These are phyloP conservation scores for Hansenula lynferdii DNA, from an alignment of 1,139 yeast genomes.

Conservation along the genomic window DNA sequence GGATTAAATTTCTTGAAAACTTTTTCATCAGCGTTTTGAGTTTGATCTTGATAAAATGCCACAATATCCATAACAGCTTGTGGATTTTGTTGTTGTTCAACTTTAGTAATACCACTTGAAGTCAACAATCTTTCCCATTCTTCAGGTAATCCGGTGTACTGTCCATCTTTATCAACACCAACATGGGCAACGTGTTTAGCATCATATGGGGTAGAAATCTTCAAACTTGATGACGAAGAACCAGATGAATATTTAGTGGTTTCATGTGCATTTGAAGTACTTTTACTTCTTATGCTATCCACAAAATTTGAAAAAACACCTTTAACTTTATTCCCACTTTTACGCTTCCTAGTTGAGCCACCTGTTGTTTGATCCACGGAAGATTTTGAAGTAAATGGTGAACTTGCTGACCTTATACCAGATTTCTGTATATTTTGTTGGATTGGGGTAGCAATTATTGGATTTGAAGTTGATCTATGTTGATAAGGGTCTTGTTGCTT, in stretches of 20 bases:
- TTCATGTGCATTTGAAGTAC: constrained; percentile 21
- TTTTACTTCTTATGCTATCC: constrained; percentile 34
- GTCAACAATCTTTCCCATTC: constrained; percentile 86
- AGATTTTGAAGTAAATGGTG: constrained; percentile 15
- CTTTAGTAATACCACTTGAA: constrained; percentile 80
- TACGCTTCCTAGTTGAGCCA: constrained; percentile 18
- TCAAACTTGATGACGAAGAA: constrained; percentile 36
- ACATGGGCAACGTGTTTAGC: constrained; percentile 93
- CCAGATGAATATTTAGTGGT: constrained; percentile 21
- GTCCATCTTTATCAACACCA: constrained; percentile 79
- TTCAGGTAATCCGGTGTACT: constrained; percentile 84
- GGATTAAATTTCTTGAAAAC: constrained; percentile 73
- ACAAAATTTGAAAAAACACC: constrained; percentile 47
- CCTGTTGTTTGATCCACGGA: constrained; percentile 1
- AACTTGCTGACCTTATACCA: constrained; percentile 16
- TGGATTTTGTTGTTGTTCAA: constrained; percentile 87
- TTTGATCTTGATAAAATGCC: constrained; percentile 72
- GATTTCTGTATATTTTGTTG: constrained; percentile 15
- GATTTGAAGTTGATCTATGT: constrained; percentile 17
- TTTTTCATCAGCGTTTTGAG: constrained; percentile 58
- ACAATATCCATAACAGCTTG: constrained; percentile 94
- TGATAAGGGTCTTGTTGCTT: constrained; percentile 5
- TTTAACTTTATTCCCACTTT: constrained; percentile 36
- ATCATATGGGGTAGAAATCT: constrained; percentile 85
- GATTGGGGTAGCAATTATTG: constrained; percentile 12